These are phyloP conservation scores for Carpinus viminea DNA, from an alignment of 306 rosid species.

Conservation along the genomic window DNA sequence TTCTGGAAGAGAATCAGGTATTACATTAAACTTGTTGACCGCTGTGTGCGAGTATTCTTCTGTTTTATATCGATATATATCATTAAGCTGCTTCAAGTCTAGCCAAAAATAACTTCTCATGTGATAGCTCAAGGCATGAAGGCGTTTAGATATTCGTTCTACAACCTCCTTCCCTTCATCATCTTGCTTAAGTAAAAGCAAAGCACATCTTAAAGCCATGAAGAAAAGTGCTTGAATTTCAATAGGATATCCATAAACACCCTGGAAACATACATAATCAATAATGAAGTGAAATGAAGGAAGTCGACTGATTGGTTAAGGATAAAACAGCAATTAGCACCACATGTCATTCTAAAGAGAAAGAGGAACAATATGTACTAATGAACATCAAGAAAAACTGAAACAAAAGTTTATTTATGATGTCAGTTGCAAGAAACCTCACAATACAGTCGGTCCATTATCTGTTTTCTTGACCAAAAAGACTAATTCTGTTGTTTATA, in stretches of 20 bases:
- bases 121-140: conserved; percentile 81
- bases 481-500: neutral
- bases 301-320: conserved; percentile 9
- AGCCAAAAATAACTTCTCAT: conserved; percentile 88
- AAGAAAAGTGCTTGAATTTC: conserved; percentile 95
- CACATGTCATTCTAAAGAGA: neutral
- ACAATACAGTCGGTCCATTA: neutral
- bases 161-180: conserved; percentile 74
- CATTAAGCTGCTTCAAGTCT: conserved; percentile 85
- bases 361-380: neutral
- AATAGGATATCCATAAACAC: conserved; percentile 94
- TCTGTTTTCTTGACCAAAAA: conserved; percentile 6
- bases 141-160: conserved; percentile 67
- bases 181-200: conserved; percentile 79
- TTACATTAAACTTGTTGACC: conserved; percentile 85
- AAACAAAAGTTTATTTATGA: neutral
- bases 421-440: neutral
- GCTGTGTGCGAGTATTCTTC: conserved; percentile 96
- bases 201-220: conserved; percentile 92
- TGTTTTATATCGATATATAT: conserved; percentile 82
- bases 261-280: conserved; percentile 49
- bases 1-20: conserved; percentile 90
- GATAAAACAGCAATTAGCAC: neutral
- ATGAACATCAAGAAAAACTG: neutral
- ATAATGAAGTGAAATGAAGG: conserved; percentile 18